Conservation (phyloP, 345 rosid species). For the Salix koriyanagi region DNA sequence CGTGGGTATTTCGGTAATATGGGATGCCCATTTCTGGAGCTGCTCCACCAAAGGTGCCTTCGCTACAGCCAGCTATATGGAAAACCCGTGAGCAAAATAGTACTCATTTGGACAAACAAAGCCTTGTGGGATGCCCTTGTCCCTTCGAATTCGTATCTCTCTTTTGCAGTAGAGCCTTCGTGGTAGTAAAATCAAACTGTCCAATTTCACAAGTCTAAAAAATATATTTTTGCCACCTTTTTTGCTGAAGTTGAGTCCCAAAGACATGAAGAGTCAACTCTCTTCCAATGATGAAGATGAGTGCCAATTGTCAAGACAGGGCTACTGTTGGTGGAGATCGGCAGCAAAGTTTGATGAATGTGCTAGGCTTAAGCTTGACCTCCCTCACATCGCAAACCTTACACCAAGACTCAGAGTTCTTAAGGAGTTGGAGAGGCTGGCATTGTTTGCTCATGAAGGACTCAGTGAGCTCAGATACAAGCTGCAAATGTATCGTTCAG, state of each 20-base stretch:
- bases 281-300: slow-evolving; percentile 35
- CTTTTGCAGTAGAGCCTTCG: background rate
- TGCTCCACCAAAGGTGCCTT: background rate
- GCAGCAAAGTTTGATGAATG: slow-evolving; percentile 40
- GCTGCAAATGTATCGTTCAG: slow-evolving; percentile 41
- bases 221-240: background rate
- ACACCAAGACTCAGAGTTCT: slow-evolving; percentile 45
- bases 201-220: background rate
- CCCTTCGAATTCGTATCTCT: background rate
- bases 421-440: slow-evolving; percentile 55
- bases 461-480: slow-evolving; percentile 55
- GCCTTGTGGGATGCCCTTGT: background rate
- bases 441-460: slow-evolving; percentile 45
- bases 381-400: slow-evolving; percentile 28
- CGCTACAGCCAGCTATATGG: background rate
- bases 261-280: slow-evolving; percentile 38
- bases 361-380: slow-evolving; percentile 28
- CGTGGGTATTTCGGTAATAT: slow-evolving; percentile 9
- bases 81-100: background rate
- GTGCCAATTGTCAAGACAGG: slow-evolving; percentile 13
- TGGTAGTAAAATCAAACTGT: background rate
- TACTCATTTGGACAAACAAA: background rate
- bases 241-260: background rate
- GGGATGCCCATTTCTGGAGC: background rate
- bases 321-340: slow-evolving; percentile 51